Evolutionary conservation across 139 green algal genomes (phyloP).

Genomic region (Dunaliella primolecta): DNA sequence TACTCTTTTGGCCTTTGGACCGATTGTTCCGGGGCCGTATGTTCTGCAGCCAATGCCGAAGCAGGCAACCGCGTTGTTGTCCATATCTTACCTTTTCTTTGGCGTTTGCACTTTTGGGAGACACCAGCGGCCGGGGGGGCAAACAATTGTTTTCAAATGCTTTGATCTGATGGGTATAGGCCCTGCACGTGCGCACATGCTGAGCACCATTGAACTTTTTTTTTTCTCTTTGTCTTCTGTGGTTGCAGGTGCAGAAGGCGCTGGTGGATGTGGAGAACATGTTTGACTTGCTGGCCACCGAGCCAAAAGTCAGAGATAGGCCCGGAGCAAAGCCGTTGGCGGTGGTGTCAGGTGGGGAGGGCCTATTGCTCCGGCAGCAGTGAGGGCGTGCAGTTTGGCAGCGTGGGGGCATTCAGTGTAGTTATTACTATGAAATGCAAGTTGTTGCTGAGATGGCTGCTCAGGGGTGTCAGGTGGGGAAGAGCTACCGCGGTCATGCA

Average conservation of each 20-base stretch:
- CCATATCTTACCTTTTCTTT: too few relatives aligned
- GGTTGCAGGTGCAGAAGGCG: constrained; percentile 52
- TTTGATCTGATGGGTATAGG: too few relatives aligned
- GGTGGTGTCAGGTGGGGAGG: neutral
- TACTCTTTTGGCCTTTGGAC: too few relatives aligned
- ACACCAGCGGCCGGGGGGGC: too few relatives aligned
- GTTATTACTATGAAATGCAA: neutral
- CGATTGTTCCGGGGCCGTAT: too few relatives aligned
- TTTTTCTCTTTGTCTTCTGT: neutral
- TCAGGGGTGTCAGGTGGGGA: neutral
- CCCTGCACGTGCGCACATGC: too few relatives aligned
- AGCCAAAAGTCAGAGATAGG: constrained; percentile 45
- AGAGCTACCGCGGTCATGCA: neutral
- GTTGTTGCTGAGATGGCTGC: constrained; percentile 31
- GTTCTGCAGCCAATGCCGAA: too few relatives aligned
- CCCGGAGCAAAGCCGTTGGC: neutral
- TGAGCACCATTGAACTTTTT: too few relatives aligned
- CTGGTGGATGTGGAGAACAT: constrained; percentile 88
- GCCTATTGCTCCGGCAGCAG: too few relatives aligned
- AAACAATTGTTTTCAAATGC: too few relatives aligned
- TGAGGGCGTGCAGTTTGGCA: neutral
- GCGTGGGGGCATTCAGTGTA: neutral
- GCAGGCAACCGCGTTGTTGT: too few relatives aligned
- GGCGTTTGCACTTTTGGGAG: too few relatives aligned
- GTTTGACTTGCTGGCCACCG: constrained; percentile 73